Base-by-base conservation (phyloP, 1,284 basidiomycete genomes). In the Cryptococcus deneoformans region DNA sequence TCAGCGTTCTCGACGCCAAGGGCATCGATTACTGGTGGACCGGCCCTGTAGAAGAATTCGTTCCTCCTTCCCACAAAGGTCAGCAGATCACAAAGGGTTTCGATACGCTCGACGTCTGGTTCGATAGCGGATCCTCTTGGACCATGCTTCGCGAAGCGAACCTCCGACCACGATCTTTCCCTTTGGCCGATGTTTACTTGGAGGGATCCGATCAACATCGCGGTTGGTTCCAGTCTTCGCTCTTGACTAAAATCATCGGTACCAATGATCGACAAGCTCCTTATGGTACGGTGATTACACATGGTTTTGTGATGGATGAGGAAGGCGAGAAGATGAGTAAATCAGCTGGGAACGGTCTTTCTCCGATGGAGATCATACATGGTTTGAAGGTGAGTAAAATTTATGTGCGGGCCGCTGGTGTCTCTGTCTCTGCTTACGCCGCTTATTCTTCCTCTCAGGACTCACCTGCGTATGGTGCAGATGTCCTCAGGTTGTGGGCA, bases 41-140 rank as follows among this genome's bases (percentile, higher is more conserved):
- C 20, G 92, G 89, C 2, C 85, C 87, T 1, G 83, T 90, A 9
- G 84, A 86, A 42, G 90, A 92, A 36, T 97, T 99, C 71, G 76
- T 94, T 6, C 84, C 88, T 9, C 83, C 85, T 0, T 78, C 80
- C 16, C 80, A 82, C 14, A 71, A 79, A 39, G 76, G 50, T 29
- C 14, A 51, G 50, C 80, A 49, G 73, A 90, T 87, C 83, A 75
- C 79, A 47, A 92, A 91, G 73, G 89, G 93, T 7, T 86, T 83
- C 2, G 96, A 99, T 73, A 99, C 95, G 0, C 90, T 99, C 83
- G 96, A 99, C 73, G 96, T 99, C 3, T 99, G 96, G 96, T 99
- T 99, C 68, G 96, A 99, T 79, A 95, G 91, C 68, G 96, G 96
- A 1, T 87, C 89, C 1, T 92, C 93, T 1, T 99, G 96, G 96